Base-by-base conservation (phyloP, 306 rosid species). In the Lathyrus aphaca region DNA sequence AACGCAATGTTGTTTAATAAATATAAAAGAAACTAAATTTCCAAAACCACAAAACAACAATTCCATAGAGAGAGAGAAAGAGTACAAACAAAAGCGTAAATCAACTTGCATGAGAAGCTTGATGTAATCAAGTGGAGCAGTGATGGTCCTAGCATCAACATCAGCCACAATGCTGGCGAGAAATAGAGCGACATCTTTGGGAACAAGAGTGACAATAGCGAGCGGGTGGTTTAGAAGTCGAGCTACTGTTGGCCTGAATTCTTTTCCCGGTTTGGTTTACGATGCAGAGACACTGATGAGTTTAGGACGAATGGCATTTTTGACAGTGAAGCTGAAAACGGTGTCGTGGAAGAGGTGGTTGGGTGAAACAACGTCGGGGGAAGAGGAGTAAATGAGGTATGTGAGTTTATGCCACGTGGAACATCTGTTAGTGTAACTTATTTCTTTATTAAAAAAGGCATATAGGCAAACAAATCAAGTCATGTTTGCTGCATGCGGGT, bases 81-180 rank as follows among this genome's bases (percentile, higher is more conserved):
- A 27, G 30, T 27, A 27, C 35, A 29, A 29, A 29, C 6, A 5
- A 4, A 29, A 29, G 4, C 5, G 1, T 1, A 29, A 29, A 29
- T 29, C 35, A 29, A 89, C 98, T 97, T 93, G 98, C 96, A 93
- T 90, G 66, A 93, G 98, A 77, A 93, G 84, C 87, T 93, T 93
- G 82, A 93, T 82, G 39, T 96, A 97, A 80, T 93, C 98, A 5
- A 93, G 90, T 0, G 98, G 98, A 40, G 98, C 94, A 6, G 97
- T 93, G 48, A 87, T 77, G 30, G 86, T 77, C 78, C 90, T 90
- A 1, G 98, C 86, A 2, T 87, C 88, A 3, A 97, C 98, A 8
- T 97, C 96, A n/a, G 97, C 89, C 11, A 88, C 11, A 49, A 97
- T 94, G 4, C 92, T 97, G 66, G 92, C 97, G 43, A 81, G 74